Evolutionary conservation across 169 alveolate genomes (phyloP).

Genomic region (Ichthyophthirius multifiliis): DNA sequence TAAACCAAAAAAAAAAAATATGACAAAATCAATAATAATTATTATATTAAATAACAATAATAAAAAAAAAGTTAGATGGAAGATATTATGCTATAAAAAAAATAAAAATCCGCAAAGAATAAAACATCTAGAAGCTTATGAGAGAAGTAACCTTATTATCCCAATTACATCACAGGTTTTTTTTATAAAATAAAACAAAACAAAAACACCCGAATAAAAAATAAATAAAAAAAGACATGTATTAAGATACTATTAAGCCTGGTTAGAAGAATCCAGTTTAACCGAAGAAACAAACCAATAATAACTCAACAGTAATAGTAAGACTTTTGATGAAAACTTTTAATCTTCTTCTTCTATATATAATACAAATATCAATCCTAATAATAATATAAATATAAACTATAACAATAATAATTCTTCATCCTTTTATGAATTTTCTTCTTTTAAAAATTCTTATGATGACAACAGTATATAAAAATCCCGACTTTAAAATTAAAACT

Average conservation of each 20-base stretch:
- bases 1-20: neutral
- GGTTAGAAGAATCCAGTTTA: constrained; percentile 10
- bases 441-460: neutral
- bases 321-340: too few relatives aligned
- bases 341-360: too few relatives aligned
- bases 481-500: neutral
- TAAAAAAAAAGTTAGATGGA: constrained; percentile 2
- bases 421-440: neutral
- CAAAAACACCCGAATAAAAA: neutral
- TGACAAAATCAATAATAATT: neutral
- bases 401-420: neutral
- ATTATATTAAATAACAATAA: too few relatives aligned
- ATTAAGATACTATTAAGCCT: neutral
- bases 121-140: neutral
- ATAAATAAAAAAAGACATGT: neutral
- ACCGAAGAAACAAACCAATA: too few relatives aligned
- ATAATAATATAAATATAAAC: neutral
- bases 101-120: constrained; percentile 1
- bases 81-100: constrained; percentile 9
- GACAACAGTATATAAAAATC: neutral
- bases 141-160: constrained; percentile 9
- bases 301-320: too few relatives aligned
- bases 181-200: neutral
- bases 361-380: neutral
- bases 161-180: constrained; percentile 3